Percentiles rank a stretch among this genome's conserved stretches.
phyloP scores from a whole-genome alignment of 1,139 yeast genomes.

The Sugiyamaella novakii region DNA sequence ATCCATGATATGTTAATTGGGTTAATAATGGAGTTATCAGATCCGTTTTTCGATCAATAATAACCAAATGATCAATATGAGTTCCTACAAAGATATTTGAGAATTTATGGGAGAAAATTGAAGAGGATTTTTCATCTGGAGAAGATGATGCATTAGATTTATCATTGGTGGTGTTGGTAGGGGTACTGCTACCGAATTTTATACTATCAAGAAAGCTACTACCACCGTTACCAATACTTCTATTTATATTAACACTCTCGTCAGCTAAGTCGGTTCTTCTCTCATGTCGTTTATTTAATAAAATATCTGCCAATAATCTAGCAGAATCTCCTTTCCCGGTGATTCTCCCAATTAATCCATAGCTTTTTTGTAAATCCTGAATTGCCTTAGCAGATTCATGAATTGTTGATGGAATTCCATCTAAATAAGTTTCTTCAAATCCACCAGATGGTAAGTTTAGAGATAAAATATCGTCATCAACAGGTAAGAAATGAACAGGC shows the following conservation, averaged over 20 bases:
- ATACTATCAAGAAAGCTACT: conserved; percentile 11
- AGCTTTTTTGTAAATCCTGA: conserved; percentile 41
- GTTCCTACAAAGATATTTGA: conserved; percentile 41
- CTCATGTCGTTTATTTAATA: conserved; percentile 34
- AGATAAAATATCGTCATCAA: conserved; percentile 40
- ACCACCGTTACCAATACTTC: not conserved
- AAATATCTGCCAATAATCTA: conserved; percentile 44
- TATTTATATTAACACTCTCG: conserved; percentile 14
- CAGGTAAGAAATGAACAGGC: conserved; percentile 42
- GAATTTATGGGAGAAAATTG: conserved; percentile 30
- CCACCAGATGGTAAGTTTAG: conserved; percentile 41
- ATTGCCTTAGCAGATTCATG: conserved; percentile 47
- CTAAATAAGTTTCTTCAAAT: conserved; percentile 41
- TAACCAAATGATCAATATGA: conserved; percentile 53
- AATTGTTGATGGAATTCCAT: conserved; percentile 44
- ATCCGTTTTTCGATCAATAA: conserved; percentile 79
- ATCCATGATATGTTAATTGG: conserved; percentile 81
- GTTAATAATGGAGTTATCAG: conserved; percentile 67
- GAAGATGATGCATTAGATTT: not conserved
- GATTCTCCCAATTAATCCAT: conserved; percentile 47
- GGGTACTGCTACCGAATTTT: not conserved
- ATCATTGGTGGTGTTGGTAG: not conserved
- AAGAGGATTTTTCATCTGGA: not conserved
- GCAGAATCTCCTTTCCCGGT: conserved; percentile 55
- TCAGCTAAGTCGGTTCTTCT: conserved; percentile 32